Evolutionary conservation across 805 yeast genomes (phyloP).

Genomic region (Torulaspora gathmanii): DNA sequence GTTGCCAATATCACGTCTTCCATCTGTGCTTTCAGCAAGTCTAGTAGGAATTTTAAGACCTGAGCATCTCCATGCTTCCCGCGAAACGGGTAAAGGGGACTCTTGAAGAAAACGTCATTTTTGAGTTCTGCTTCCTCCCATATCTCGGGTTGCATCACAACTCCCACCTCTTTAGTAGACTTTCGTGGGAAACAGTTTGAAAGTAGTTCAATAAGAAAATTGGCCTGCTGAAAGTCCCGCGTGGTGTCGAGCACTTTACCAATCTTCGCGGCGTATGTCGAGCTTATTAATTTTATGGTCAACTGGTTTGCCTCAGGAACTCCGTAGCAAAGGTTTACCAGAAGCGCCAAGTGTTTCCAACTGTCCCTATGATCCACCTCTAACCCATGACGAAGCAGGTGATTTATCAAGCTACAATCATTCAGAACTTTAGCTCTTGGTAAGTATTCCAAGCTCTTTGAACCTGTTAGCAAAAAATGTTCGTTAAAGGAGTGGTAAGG

Average conservation of each 20-base stretch:
- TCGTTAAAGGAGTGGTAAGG: not conserved
- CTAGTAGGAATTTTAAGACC: conserved; percentile 14
- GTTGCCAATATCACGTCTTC: conserved; percentile 2
- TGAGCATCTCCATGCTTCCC: conserved; percentile 15
- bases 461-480: conserved; percentile 7
- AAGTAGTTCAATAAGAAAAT: conserved; percentile 18
- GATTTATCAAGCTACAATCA: conserved; percentile 8
- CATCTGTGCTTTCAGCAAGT: conserved; percentile 9
- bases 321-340: conserved; percentile 12
- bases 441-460: conserved; percentile 12
- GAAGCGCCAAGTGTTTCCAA: conserved; percentile 23
- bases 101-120: conserved; percentile 17
- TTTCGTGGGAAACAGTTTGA: conserved; percentile 21
- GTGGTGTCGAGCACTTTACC: conserved; percentile 17
- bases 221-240: conserved; percentile 22
- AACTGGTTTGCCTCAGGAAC: conserved; percentile 13
- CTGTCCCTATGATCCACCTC: conserved; percentile 9
- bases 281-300: conserved; percentile 13
- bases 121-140: conserved; percentile 16
- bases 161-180: conserved; percentile 11
- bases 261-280: conserved; percentile 10
- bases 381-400: conserved; percentile 15
- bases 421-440: conserved; percentile 10
- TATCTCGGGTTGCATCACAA: conserved; percentile 14
- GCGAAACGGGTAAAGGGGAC: conserved; percentile 17